These are phyloP conservation scores for Geotrichum carabidarum DNA, from an alignment of 1,139 yeast genomes.

Conservation along the genomic window DNA sequence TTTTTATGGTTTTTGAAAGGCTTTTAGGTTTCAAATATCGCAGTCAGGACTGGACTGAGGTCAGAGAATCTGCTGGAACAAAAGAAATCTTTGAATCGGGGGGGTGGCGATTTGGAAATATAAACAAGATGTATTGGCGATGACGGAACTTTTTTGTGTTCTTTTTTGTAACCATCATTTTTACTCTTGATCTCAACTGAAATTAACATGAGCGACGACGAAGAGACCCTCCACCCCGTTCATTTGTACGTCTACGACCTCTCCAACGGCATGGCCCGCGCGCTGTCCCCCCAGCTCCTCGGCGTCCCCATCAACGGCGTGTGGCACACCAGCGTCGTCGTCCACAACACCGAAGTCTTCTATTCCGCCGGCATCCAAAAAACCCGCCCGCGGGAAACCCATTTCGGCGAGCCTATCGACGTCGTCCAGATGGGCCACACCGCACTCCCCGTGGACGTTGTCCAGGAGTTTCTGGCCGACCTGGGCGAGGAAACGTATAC, in stretches of 20 bases:
- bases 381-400: constrained; percentile 49
- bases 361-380: constrained; percentile 58
- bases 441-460: constrained; percentile 47
- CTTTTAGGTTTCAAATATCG: too few relatives aligned
- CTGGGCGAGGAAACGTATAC: constrained; percentile 45
- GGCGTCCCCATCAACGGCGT: constrained; percentile 51
- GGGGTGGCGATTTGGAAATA: too few relatives aligned
- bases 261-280: constrained; percentile 45
- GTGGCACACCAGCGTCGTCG: constrained; percentile 62
- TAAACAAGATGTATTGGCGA: too few relatives aligned
- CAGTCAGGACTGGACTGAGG: too few relatives aligned
- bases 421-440: constrained; percentile 54
- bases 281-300: constrained; percentile 31
- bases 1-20: too few relatives aligned
- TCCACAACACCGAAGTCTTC: constrained; percentile 51
- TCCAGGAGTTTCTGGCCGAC: constrained; percentile 51
- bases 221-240: constrained; percentile 34
- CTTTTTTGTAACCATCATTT: too few relatives aligned
- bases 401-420: constrained; percentile 55
- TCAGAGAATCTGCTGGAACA: too few relatives aligned
- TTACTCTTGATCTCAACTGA: too few relatives aligned
- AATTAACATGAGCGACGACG: neutral
- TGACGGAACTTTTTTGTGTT: too few relatives aligned
- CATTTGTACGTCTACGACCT: constrained; percentile 63
- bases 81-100: too few relatives aligned